Evolutionary conservation across 1,284 basidiomycete species (phyloP).

Genomic region (Ceratobasidium papillatum): DNA sequence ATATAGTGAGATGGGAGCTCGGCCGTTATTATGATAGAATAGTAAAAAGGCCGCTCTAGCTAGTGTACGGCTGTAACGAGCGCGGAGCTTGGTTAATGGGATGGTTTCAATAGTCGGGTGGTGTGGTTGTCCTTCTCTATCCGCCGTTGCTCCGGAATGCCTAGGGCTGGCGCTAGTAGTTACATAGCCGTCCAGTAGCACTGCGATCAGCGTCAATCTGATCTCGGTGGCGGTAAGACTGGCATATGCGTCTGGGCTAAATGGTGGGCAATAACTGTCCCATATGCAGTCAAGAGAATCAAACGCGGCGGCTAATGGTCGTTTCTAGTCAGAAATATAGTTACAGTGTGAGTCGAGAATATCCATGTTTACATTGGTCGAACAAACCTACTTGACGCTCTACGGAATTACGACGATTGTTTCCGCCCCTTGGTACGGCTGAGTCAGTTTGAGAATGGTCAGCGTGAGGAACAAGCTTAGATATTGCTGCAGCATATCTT

Average conservation of each 20-base stretch:
- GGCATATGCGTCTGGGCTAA: conserved; percentile 10
- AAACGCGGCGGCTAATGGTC: neutral
- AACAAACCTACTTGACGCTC: too few relatives aligned
- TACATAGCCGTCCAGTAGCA: neutral
- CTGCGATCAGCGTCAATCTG: neutral
- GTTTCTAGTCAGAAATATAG: too few relatives aligned
- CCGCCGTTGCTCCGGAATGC: neutral
- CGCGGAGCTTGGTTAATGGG: neutral
- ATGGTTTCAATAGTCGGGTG: neutral
- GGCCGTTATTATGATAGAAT: neutral
- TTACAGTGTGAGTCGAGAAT: neutral
- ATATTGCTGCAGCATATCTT: neutral
- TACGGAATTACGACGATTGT: too few relatives aligned
- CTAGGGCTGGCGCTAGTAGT: too few relatives aligned
- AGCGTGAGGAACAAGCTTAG: neutral
- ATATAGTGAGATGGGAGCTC: neutral
- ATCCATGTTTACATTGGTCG: too few relatives aligned
- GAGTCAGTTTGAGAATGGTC: neutral
- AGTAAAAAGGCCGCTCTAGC: neutral
- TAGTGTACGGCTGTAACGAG: neutral
- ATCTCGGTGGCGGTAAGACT: conserved; percentile 3
- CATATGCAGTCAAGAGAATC: neutral
- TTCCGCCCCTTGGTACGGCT: too few relatives aligned
- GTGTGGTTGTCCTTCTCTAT: neutral
- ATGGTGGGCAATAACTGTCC: neutral